Conservation (phyloP, 345 rosid species). For the Turnera subulata region DNA sequence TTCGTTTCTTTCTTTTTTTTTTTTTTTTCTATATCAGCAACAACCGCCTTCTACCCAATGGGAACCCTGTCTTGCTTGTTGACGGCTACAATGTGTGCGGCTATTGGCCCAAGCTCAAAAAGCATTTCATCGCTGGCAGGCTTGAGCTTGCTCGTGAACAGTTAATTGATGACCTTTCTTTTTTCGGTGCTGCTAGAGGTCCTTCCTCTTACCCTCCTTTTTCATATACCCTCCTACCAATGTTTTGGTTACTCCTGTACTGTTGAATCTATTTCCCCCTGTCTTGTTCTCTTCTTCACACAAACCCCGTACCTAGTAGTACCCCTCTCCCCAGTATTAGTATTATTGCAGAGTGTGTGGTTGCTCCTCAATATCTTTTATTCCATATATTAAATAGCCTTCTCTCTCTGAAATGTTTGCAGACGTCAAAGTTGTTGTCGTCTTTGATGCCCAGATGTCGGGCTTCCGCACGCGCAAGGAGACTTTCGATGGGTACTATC, state of each 20-base stretch:
- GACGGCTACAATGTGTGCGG: slow-evolving; percentile 98
- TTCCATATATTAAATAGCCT: slow-evolving; percentile 9
- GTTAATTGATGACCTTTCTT: slow-evolving; percentile 70
- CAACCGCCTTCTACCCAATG: slow-evolving; percentile 56
- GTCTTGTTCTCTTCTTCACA: background rate
- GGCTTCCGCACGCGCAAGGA: slow-evolving; percentile 90
- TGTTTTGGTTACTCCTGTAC: background rate
- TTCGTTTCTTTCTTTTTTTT: slow-evolving; percentile 11
- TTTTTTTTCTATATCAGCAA: slow-evolving; percentile 55
- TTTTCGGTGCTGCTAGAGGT: slow-evolving; percentile 77
- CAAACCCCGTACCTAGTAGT: background rate
- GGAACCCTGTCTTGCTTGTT: slow-evolving; percentile 88
- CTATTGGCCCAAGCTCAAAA: slow-evolving; percentile 84
- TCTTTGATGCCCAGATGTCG: slow-evolving; percentile 94
- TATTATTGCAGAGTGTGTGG: background rate
- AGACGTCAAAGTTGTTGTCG: slow-evolving; percentile 94
- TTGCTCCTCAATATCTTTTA: slow-evolving; percentile 3
- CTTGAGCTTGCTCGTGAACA: slow-evolving; percentile 83
- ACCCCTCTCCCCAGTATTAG: background rate
- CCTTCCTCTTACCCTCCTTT: slow-evolving; percentile 5
- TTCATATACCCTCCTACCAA: background rate
- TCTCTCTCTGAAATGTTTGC: slow-evolving; percentile 26
- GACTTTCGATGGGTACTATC: slow-evolving; percentile 59
- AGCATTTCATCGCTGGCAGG: slow-evolving; percentile 78
- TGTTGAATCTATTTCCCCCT: background rate